Base-by-base conservation (phyloP, 345 rosid species). In the Linum usitatissimum region DNA sequence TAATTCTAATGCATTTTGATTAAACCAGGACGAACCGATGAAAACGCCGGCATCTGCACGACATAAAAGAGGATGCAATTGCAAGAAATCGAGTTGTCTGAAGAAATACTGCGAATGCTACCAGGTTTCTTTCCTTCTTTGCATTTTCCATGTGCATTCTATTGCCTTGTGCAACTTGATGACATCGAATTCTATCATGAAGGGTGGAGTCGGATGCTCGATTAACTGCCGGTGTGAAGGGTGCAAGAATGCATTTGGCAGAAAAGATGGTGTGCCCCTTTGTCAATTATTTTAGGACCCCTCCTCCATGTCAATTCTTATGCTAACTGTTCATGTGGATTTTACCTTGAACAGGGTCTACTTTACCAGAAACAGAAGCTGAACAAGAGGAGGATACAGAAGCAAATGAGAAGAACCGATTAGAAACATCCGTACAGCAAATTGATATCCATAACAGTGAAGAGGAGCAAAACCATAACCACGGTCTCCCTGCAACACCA, bases 21-120 rank as follows among this genome's bases (percentile, higher is more conserved):
- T 67, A 12, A 66, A 53, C 57, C 66, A 87, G 99, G 97, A 90
- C 13, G 97, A 93, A 53, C 71, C 80, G 53, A 84, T 64, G 75
- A 82, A 83, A 77, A 90, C 97, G 20, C 99, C 97, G 30, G 91
- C 96, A 68, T 93, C 99, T 28, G 96, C 97, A 15, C 84, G 97
- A 20, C 99, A 93, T 70, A 90, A 90, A 78, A 79, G 93, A 74
- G 99, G 99, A 39, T 93, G 99, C 85, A 90, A 87, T 79, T 93
- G 99, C 86, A 93, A 93, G 80, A 93, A 88, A 68, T 93, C 99
- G 45, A 81, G 75, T 72, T 93, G 99, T 75, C 76, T 86, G 53
- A 93, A 93, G 83, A 93, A 93, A 79, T 93, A 93, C 68, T 93
- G 99, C 5, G 99, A 93, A 84, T 93, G 99, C 88, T 93, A 75